Evolutionary conservation across 2,329 filamentous ascomycete species (phyloP), one percentile per base, ranked within the genome.

Genomic region (Colletotrichum falcatum): DNA sequence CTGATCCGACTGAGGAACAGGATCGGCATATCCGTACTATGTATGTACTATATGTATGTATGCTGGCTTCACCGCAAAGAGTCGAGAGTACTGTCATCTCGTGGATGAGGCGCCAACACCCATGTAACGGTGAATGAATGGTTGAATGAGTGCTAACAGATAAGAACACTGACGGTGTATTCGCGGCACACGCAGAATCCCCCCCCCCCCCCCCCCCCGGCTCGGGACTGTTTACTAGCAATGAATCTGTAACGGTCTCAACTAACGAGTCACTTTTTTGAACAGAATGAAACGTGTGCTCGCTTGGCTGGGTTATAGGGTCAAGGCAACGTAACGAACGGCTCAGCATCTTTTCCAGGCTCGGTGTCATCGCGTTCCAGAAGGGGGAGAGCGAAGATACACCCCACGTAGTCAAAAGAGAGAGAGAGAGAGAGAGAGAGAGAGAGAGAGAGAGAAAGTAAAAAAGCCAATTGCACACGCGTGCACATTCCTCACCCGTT

Each of bases 61-160:
- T n/a, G n/a, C n/a, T n/a, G 48, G 26, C 26, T 23, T 26, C 48
- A 30, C 49, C 16, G 49, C 49, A 30, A 28, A 30, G 49, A 44
- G 26, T 20, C 16, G 3, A 2, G 14, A 28, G 48, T 3, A 49
- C 11, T 49, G 23, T 23, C 4, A 23, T 55, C 30, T 55, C 53
- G 33, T n/a, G n/a, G n/a, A n/a, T n/a, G n/a, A n/a, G n/a, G n/a
- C n/a, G n/a, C n/a, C n/a, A n/a, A n/a, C n/a, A n/a, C n/a, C n/a
- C n/a, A 68, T 68, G 64, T 63, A 63, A 71, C 53, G 37, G 59
- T 59, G 3, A 46, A 63, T 54, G 53, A 59, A 68, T 39, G 37
- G 37, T 68, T 63, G 7, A 53, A 67, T 48, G 53, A 54, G 63
- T 39, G 46, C 59, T 54, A 71, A 59, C 53, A 58, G 37, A 48